A percentile compares a stretch with the other conserved stretches of the same genome.
These are phyloP conservation scores for Medicago ruthenica DNA, from an alignment of 306 rosid species.

Conservation along the genomic window DNA sequence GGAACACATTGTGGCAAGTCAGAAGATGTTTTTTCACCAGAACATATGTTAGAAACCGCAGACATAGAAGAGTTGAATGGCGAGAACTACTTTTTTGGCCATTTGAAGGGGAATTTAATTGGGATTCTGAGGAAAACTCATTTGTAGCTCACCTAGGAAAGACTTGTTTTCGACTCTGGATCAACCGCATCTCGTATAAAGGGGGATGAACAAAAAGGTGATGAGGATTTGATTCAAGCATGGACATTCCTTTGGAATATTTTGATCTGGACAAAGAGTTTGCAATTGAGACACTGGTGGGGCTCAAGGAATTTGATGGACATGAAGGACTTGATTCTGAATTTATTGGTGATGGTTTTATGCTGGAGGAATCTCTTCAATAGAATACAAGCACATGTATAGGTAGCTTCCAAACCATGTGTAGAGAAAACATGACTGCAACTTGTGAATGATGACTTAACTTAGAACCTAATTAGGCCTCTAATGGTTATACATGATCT, in stretches of 20 bases:
- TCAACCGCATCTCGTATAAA: slow-evolving; percentile 1
- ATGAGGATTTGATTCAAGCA: slow-evolving; percentile 34
- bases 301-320: slow-evolving; percentile 66
- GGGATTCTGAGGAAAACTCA: slow-evolving; percentile 48
- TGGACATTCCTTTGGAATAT: slow-evolving; percentile 32
- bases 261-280: slow-evolving; percentile 39
- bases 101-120: slow-evolving; percentile 43
- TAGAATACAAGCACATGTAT: slow-evolving; percentile 13
- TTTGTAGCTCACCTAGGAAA: slow-evolving; percentile 56
- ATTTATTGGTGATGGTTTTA: slow-evolving; percentile 39
- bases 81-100: slow-evolving; percentile 68
- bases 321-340: slow-evolving; percentile 59
- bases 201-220: slow-evolving; percentile 29
- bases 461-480: slow-evolving; percentile 6
- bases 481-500: slow-evolving; percentile 25
- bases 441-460: slow-evolving; percentile 16
- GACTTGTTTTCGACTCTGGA: slow-evolving; percentile 25
- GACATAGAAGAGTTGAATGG: slow-evolving; percentile 27
- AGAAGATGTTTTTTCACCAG: neutral
- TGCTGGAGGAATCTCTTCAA: slow-evolving; percentile 38
- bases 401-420: neutral
- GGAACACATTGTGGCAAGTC: too few relatives aligned
- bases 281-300: slow-evolving; percentile 62
- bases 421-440: slow-evolving; percentile 15
- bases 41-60: slow-evolving; percentile 32